Percentiles rank a stretch among this genome's conserved stretches.
These are phyloP conservation scores for Candida montana DNA, from an alignment of 805 yeast genomes.

Conservation along the genomic window DNA sequence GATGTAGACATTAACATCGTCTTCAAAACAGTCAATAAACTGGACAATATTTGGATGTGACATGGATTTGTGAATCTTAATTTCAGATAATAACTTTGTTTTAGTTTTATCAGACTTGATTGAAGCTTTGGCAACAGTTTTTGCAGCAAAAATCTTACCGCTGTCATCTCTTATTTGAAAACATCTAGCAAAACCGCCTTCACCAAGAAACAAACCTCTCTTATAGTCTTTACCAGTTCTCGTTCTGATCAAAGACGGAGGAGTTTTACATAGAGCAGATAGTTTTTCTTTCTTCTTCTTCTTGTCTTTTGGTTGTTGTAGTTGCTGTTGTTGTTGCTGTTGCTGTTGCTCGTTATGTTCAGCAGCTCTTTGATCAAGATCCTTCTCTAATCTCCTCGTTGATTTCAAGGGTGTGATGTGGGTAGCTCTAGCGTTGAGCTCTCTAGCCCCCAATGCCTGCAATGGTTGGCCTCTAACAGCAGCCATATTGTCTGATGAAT, in stretches of 20 bases:
- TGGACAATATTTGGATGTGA: constrained; percentile 86
- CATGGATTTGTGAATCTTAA: constrained; percentile 89
- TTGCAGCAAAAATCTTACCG: constrained; percentile 90
- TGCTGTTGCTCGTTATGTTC: constrained; percentile 19
- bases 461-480: constrained; percentile 34
- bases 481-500: constrained; percentile 19
- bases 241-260: constrained; percentile 88
- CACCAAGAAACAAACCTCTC: constrained; percentile 88
- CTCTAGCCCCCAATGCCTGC: constrained; percentile 32
- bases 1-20: constrained; percentile 88
- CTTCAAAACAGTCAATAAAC: constrained; percentile 95
- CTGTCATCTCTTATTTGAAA: constrained; percentile 90
- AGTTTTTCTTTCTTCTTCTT: constrained; percentile 85
- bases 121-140: constrained; percentile 95
- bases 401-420: constrained; percentile 26
- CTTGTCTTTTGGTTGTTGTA: constrained; percentile 26
- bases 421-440: constrained; percentile 28
- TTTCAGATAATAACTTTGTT: constrained; percentile 78
- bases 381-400: constrained; percentile 22
- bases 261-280: constrained; percentile 90
- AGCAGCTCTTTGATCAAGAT: constrained; percentile 13
- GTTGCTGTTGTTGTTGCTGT: constrained; percentile 23
- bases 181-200: constrained; percentile 98
- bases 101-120: constrained; percentile 87
- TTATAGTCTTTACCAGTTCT: constrained; percentile 84